phyloP scores from a whole-genome alignment of 768 basidiomycete genomes.

The Suillus paluster region DNA sequence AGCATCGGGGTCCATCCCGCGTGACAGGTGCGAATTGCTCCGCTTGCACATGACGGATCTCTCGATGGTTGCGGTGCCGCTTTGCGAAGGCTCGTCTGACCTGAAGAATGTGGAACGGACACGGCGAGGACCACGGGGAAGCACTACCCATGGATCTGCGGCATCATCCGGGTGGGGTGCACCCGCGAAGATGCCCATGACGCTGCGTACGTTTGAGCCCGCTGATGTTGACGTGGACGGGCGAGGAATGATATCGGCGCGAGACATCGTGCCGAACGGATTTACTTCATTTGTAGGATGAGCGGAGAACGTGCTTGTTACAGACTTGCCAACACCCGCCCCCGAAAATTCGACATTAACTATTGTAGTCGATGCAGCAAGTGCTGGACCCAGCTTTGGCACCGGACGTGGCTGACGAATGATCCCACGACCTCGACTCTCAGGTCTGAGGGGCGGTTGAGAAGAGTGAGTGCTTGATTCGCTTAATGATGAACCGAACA shows the following conservation, averaged over 20 bases:
- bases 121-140: constrained; percentile 48
- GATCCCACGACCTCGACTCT: constrained; percentile 27
- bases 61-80: constrained; percentile 29
- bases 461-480: constrained; percentile 19
- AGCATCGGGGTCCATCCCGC: constrained; percentile 62
- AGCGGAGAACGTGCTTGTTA: constrained; percentile 47
- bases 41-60: constrained; percentile 24
- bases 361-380: constrained; percentile 86
- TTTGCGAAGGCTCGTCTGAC: constrained; percentile 22
- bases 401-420: constrained; percentile 50
- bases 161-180: constrained; percentile 56
- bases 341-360: constrained; percentile 97
- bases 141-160: constrained; percentile 75
- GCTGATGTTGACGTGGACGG: constrained; percentile 12
- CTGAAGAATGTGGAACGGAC: constrained; percentile 28
- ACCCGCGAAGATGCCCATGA: constrained; percentile 94
- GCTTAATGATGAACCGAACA: constrained; percentile 56
- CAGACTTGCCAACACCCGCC: constrained; percentile 59
- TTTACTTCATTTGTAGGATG: constrained; percentile 25
- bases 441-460: constrained; percentile 32
- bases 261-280: constrained; percentile 14
- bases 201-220: constrained; percentile 34
- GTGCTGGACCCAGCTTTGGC: constrained; percentile 83
- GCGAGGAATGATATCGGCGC: constrained; percentile 18
- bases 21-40: constrained; percentile 47